Base-by-base conservation (phyloP, 2,329 filamentous ascomycete genomes). In the Bisporella sp. region DNA sequence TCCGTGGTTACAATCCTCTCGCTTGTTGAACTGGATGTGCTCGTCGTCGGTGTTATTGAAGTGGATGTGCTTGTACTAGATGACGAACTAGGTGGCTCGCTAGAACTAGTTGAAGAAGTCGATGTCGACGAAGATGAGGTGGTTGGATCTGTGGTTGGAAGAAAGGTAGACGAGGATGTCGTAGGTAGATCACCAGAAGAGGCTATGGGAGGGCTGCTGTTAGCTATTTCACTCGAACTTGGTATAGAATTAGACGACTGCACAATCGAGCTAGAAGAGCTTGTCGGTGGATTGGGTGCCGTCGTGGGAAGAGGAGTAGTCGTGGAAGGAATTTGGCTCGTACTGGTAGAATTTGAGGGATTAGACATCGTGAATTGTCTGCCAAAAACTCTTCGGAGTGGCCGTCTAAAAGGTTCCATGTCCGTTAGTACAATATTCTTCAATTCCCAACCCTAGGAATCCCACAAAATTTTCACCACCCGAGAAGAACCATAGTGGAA, bases 181-280 rank as follows among this genome's bases (percentile, higher is more conserved):
- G 47, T n/a, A 12, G 53, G 40, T 28, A 41, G 8, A 21, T 46
- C 31, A 42, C 32, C 28, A 28, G 47, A 41, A 35, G 51, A 50
- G 37, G 49, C 44, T 39, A 46, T 4, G 41, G 35, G 45, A 12
- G 48, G 50, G 57, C 54, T 60, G 53, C 31, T 58, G 55, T 60
- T 61, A 62, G 59, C 59, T 55, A 53, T 57, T 49, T 61, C 55
- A 57, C 57, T 63, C 42, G 59, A 53, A 11, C 52, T 52, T n/a
- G 51, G 41, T 45, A 49, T 32, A 46, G 52, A 28, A 41, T 40
- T 13, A 49, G 53, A 54, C 41, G 57, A 21, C 51, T 52, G 28
- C 41, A 47, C 35, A 33, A 54, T 40, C n/a, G 35, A 37, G 35
- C 40, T 37, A 21, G 46, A 11, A 44, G 45, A 47, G 47, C 35